Evolutionary conservation across 371 early-diverging fungal genomes (phyloP).

Genomic region (Funneliformis caledonium): DNA sequence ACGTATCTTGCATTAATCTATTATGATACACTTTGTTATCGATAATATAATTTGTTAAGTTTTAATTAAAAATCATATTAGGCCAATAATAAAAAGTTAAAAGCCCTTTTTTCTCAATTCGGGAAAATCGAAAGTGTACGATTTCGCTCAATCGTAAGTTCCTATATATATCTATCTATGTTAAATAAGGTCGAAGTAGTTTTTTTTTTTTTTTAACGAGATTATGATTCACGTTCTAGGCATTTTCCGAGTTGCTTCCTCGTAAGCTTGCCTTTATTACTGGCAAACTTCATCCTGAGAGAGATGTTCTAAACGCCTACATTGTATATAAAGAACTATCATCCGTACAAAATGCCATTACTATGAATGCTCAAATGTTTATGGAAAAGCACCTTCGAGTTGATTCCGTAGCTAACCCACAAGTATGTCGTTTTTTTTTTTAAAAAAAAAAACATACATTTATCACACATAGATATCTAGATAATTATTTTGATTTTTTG

Average conservation of each 20-base stretch:
- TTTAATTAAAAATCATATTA: conserved; percentile 37
- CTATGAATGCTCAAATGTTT: conserved; percentile 77
- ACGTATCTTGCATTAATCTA: background rate
- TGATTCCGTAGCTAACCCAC: conserved; percentile 66
- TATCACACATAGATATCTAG: background rate
- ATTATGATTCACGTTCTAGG: conserved; percentile 47
- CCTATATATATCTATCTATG: background rate
- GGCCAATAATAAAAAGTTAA: conserved; percentile 64
- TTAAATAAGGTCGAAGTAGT: background rate
- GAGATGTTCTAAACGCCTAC: conserved; percentile 88
- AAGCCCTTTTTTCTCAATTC: conserved; percentile 65
- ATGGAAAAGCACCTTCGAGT: conserved; percentile 88
- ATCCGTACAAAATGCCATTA: conserved; percentile 65
- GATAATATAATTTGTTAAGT: background rate
- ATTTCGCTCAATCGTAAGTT: conserved; percentile 82
- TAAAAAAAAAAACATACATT: background rate
- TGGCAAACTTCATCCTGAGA: conserved; percentile 79
- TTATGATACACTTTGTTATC: background rate
- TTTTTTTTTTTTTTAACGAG: background rate
- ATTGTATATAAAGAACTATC: conserved; percentile 74
- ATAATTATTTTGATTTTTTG: background rate
- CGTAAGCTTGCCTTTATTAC: conserved; percentile 77
- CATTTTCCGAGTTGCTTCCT: conserved; percentile 69
- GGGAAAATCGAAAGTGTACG: conserved; percentile 86
- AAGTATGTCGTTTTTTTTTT: conserved; percentile 44